Evolutionary conservation across 2,329 filamentous ascomycete genomes (phyloP).

Genomic region (Akanthomyces dipterigenus): DNA sequence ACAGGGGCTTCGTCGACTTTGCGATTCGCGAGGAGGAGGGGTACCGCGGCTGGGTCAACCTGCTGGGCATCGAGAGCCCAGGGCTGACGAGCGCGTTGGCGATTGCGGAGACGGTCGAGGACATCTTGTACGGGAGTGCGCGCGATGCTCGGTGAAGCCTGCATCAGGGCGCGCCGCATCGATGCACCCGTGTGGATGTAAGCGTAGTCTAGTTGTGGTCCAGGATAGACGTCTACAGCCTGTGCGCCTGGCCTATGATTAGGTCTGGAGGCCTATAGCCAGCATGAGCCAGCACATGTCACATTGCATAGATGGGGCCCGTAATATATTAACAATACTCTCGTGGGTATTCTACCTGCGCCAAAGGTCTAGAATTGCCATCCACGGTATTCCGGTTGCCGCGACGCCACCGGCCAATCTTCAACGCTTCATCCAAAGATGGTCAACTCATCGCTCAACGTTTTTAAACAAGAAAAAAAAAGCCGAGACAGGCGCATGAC

Average conservation of each 20-base stretch:
- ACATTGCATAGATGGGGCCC: neutral
- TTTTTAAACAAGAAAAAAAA: neutral
- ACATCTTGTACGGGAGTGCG: conserved; percentile 37
- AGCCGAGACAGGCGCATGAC: neutral
- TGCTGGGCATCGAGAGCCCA: conserved; percentile 89
- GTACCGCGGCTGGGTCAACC: conserved; percentile 76
- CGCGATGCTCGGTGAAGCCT: neutral
- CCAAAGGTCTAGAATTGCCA: neutral
- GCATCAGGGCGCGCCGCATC: neutral
- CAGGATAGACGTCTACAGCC: neutral
- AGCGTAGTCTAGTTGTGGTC: neutral
- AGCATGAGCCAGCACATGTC: neutral
- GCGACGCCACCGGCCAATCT: neutral
- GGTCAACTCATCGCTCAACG: neutral
- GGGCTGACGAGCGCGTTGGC: conserved; percentile 82
- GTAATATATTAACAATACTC: conserved; percentile 2
- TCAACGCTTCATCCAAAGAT: conserved; percentile 1
- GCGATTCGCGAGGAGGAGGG: conserved; percentile 71
- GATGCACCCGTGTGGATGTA: no score
- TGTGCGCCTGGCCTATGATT: no score
- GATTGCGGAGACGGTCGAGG: conserved; percentile 69
- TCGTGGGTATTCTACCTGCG: conserved; percentile 9
- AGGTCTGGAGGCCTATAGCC: neutral
- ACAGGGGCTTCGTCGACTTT: conserved; percentile 76
- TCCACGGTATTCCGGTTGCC: neutral